Evolutionary conservation across 345 rosid genomes (phyloP), one percentile per base, ranked within the genome.

Genomic region (Eucalyptus tenuipes): DNA sequence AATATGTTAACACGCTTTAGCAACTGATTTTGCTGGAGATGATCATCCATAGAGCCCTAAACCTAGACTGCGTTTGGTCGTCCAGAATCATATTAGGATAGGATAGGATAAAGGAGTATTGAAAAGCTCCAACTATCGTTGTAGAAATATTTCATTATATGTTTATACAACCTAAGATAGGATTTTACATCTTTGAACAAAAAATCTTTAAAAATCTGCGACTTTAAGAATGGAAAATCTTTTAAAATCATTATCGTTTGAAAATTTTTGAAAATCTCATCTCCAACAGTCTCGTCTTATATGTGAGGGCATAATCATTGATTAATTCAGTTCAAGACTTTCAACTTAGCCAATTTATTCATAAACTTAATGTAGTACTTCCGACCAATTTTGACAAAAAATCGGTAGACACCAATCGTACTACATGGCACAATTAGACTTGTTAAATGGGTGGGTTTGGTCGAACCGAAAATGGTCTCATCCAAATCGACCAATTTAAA

Each of bases 261-360:
- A 1, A 7, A 0, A 0, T 52, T 52, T 52, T 20, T 10, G 61
- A 55, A 53, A 55, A 22, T 24, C 13, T 55, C 29, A 55, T 24
- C 29, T 24, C 13, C 2, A 0, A 55, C 1, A 1, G 0, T 24
- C 29, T 55, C 0, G 0, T 55, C 12, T 22, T 55, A 10, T 55
- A 2, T 0, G 0, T 2, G 29, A 55, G 10, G 10, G 4, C 25
- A 3, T 3, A 52, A 20, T 52, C 25, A 52, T 52, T 0, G 0
- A 12, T 40, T 44, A 22, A 11, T 40, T 75, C 0, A 3, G 0
- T 20, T 13, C 4, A 20, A 75, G 20, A 37, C 2, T 10, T 75
- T 6, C 4, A 3, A 75, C 13, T 71, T 33, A 5, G 11, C 4
- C 24, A 71, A 17, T 17, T 33, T 71, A 10, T 2, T 5, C 12